Evolutionary conservation across 1,284 basidiomycete genomes (phyloP).

Genomic region (Fomitopsis pinicola): DNA sequence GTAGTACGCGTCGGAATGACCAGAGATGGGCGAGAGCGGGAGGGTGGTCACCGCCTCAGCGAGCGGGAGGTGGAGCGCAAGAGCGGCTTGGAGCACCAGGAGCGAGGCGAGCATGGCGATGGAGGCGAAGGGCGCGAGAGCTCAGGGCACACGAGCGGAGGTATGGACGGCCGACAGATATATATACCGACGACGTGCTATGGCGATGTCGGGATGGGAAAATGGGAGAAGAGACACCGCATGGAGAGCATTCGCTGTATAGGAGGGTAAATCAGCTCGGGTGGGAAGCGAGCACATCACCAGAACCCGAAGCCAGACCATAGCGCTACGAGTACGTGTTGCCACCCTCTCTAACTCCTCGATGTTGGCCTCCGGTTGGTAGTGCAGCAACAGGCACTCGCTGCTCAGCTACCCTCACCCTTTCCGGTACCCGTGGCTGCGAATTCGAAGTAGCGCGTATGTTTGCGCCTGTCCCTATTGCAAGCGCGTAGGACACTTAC

Average conservation of each 20-base stretch:
- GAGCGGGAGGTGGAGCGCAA: not conserved
- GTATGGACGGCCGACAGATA: not conserved
- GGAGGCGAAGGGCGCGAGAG: not conserved
- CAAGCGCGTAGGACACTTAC: too few relatives aligned
- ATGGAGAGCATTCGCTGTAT: not conserved
- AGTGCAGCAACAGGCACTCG: too few relatives aligned
- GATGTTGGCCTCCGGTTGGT: too few relatives aligned
- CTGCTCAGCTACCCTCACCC: too few relatives aligned
- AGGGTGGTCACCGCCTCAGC: constrained; percentile 2
- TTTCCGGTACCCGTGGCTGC: too few relatives aligned
- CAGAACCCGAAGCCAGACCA: not conserved
- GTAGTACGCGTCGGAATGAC: constrained; percentile 4
- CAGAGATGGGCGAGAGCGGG: constrained; percentile 3
- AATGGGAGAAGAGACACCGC: not conserved
- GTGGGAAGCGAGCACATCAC: not conserved
- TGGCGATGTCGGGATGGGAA: not conserved
- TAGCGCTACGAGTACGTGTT: too few relatives aligned
- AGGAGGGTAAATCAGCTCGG: not conserved
- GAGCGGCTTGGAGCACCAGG: not conserved
- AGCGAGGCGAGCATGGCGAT: not conserved
- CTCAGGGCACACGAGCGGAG: not conserved
- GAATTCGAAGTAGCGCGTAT: too few relatives aligned
- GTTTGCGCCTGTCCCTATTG: too few relatives aligned
- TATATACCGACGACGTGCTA: not conserved
- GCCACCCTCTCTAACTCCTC: too few relatives aligned